Evolutionary conservation across 495 filamentous ascomycete species (phyloP), one percentile per base, ranked within the genome.

Genomic region (Podospora fimiseda): DNA sequence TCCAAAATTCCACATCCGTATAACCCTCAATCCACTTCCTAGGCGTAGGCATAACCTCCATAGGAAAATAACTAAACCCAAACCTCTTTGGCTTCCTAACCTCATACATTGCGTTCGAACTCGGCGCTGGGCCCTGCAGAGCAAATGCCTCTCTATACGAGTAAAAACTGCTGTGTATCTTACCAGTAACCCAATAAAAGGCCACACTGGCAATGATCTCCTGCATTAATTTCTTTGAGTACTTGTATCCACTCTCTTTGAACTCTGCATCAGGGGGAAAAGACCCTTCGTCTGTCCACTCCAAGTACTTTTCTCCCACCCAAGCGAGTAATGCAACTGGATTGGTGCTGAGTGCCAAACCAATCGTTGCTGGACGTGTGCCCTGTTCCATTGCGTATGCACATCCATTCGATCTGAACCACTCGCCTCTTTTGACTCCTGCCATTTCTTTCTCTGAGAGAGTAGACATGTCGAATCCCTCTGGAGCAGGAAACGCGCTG

Each of bases 261-360:
- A n/a, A n/a, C n/a, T n/a, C n/a, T n/a, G n/a, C n/a, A 9, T 55
- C 39, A n/a, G 38, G 50, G 0, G 46, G 39, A 44, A 50, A 52
- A 20, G 43, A 67, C 3, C 38, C 45, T 20, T 53, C 38, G 52
- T 87, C 83, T 3, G 72, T 69, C 85, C 85, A 88, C 33, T 78
- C 74, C 9, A 85, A 56, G 56, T 80, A 80, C 59, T 89, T 88
- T 63, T 89, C 85, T 20, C 80, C 84, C 37, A 86, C 65, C 81
- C 84, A 88, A 36, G 83, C 77, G 9, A 88, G 70, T n/a, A 86
- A 65, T 1, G 82, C 80, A 7, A 88, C 51, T 1, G 85, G 85
- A 45, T 60, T 84, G 1, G 73, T 68, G 2, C 74, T 64, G 2
- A 87, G 57, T 3, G 50, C 79, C 27, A 83, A 75, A 0, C 80